phyloP scores from a whole-genome alignment of 1,284 basidiomycete species.

The Violaceomyces palustris region DNA sequence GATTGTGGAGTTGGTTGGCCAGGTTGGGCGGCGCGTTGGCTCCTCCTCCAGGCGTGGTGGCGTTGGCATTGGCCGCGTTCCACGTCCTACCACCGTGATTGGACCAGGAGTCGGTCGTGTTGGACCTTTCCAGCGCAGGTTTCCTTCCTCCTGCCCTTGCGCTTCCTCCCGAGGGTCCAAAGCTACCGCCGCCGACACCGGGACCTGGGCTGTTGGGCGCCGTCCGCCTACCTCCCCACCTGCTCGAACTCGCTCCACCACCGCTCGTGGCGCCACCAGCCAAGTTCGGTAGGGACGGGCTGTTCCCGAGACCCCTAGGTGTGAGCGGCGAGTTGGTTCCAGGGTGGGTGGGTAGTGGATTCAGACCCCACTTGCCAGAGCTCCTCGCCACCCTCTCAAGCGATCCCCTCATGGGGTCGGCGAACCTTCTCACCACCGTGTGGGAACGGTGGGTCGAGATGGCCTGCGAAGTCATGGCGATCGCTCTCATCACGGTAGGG shows the following conservation, averaged over 20 bases:
- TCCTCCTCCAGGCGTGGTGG: neutral
- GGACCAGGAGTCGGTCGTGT: constrained; percentile 7
- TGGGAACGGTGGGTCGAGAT: constrained; percentile 41
- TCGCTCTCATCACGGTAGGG: constrained; percentile 42
- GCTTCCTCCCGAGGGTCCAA: too few species aligned
- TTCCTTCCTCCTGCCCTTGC: too few species aligned
- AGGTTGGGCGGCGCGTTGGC: constrained; percentile 6
- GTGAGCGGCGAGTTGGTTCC: constrained; percentile 4
- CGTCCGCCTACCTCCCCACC: constrained; percentile 22
- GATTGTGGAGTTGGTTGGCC: constrained; percentile 18
- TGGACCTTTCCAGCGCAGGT: constrained; percentile 8
- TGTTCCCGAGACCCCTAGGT: constrained; percentile 10
- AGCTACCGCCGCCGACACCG: neutral
- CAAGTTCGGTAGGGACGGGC: too few species aligned
- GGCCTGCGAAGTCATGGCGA: constrained; percentile 47
- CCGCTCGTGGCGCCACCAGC: neutral
- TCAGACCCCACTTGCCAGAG: constrained; percentile 16
- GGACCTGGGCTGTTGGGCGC: constrained; percentile 19
- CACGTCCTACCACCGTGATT: neutral
- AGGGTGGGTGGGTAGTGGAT: neutral
- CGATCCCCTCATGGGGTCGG: constrained; percentile 46
- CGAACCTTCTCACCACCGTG: constrained; percentile 44
- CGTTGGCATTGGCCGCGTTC: constrained; percentile 1
- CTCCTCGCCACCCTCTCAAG: constrained; percentile 32
- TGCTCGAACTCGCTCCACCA: constrained; percentile 2